These are phyloP conservation scores for Endotrypanum monterogeii DNA, from an alignment of 208 protist species.

Conservation along the genomic window DNA sequence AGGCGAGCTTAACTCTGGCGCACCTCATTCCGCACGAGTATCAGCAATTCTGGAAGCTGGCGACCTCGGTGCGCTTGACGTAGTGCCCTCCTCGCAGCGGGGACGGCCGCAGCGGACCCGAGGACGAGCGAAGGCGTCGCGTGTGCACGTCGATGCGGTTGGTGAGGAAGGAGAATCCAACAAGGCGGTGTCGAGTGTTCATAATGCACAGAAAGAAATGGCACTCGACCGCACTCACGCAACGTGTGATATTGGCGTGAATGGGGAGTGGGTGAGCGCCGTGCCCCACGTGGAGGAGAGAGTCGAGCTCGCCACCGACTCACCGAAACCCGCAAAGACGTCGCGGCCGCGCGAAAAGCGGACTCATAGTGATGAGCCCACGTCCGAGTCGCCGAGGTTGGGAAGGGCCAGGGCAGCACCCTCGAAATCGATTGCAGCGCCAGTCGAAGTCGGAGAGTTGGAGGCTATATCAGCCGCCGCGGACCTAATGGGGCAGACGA, in stretches of 20 bases:
- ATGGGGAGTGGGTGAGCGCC: not conserved
- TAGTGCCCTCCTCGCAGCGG: not conserved
- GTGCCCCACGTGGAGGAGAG: not conserved
- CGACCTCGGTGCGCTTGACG: not conserved
- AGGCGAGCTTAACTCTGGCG: conserved; percentile 3
- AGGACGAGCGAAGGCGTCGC: not conserved
- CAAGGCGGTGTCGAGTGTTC: not conserved
- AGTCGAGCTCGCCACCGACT: not conserved
- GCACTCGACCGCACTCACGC: not conserved
- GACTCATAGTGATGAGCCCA: not conserved
- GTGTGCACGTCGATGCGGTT: conserved; percentile 4
- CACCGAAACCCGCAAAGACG: not conserved
- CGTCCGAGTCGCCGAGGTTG: not conserved
- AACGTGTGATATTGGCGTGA: not conserved
- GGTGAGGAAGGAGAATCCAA: not conserved
- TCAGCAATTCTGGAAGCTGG: not conserved
- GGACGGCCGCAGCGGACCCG: not conserved
- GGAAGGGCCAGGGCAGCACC: not conserved
- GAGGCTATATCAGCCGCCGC: not conserved
- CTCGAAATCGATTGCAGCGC: not conserved
- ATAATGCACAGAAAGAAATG: not conserved
- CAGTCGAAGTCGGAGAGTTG: not conserved
- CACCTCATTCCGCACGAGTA: not conserved
- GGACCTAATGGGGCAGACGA: not conserved
- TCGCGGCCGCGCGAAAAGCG: conserved; percentile 1